Base-by-base conservation (phyloP, 192 early-diverging fungal species). In the Rhizoclosmatium sp. region DNA sequence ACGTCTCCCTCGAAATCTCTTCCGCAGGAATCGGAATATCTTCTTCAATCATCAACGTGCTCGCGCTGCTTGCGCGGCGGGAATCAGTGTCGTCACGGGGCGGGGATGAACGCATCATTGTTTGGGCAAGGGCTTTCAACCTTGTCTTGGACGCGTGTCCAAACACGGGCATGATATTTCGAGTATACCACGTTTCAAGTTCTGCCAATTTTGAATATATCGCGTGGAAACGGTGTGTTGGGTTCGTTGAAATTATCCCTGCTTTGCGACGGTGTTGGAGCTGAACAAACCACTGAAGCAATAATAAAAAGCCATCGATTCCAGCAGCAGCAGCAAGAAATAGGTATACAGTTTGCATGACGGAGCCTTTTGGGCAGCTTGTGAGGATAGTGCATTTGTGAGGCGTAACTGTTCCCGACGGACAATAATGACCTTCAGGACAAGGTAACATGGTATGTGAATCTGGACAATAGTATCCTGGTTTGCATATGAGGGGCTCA, bases 401-500 rank as follows among this genome's bases (percentile, higher is more conserved):
- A 1, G 85, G 85, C 14, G 3, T 44, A 5, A 80, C 84, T 2
- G 88, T 85, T 60, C 88, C 90, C 2, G 82, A 75, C 4, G 85
- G 87, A 59, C 89, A 92, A 80, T 82, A 92, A 61, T 80, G 71
- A 23, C 84, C 89, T 31, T 76, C 67, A 0, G 91, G 89, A 71
- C 92, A 93, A n/a, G 79, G 3, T 9, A 79, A 69, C 47, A 90
- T 78, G 1, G 80, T 76, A 12, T 71, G 82, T 3, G 86, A 82
- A 31, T 86, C 77, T 2, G 86, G 86, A 75, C 92, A 92, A 49
- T 87, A 88, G 69, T 85, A 90, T 9, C 91, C 89, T 0, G 78
- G 58, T 58, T 86, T 89, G 76, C 92, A 93, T 71, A 91, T 90
- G 65, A 85, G 69, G 5, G 92, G 91, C 69, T 92, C 79, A 56